phyloP scores from a whole-genome alignment of 352 stramenopile genomes.

The Blastocystis sp. region DNA sequence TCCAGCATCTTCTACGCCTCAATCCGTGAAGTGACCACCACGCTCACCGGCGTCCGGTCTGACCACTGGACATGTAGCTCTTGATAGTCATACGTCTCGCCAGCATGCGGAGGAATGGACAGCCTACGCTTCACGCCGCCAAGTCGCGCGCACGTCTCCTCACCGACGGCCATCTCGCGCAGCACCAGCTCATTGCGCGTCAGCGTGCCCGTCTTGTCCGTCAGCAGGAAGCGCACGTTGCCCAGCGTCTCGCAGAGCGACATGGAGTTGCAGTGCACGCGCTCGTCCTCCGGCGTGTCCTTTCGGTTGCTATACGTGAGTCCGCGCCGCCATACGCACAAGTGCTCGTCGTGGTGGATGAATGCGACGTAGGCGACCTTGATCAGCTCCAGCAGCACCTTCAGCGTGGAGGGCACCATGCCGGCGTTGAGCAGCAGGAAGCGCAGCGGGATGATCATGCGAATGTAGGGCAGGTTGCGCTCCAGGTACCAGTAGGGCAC shows the following conservation, averaged over 20 bases:
- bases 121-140: background rate
- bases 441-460: slow-evolving; percentile 72
- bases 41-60: background rate
- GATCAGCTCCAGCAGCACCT: slow-evolving; percentile 76
- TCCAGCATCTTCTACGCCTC: background rate
- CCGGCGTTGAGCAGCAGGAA: slow-evolving; percentile 85
- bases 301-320: slow-evolving; percentile 30
- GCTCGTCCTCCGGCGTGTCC: background rate
- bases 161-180: slow-evolving; percentile 64
- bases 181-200: slow-evolving; percentile 90
- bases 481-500: slow-evolving; percentile 82
- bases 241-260: slow-evolving; percentile 83
- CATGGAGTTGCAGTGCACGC: slow-evolving; percentile 33
- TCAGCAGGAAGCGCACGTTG: slow-evolving; percentile 85
- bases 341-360: slow-evolving; percentile 60
- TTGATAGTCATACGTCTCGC: background rate
- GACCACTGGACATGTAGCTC: too few species aligned
- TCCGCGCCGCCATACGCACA: slow-evolving; percentile 73
- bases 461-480: slow-evolving; percentile 72
- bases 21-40: background rate
- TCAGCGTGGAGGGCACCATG: slow-evolving; percentile 87
- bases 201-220: slow-evolving; percentile 89
- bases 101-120: background rate
- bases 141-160: background rate
- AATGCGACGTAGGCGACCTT: slow-evolving; percentile 57